Evolutionary conservation across 257 asterid species (phyloP), one percentile per base, ranked within the genome.

Genomic region (Capsicum rhomboideum): DNA sequence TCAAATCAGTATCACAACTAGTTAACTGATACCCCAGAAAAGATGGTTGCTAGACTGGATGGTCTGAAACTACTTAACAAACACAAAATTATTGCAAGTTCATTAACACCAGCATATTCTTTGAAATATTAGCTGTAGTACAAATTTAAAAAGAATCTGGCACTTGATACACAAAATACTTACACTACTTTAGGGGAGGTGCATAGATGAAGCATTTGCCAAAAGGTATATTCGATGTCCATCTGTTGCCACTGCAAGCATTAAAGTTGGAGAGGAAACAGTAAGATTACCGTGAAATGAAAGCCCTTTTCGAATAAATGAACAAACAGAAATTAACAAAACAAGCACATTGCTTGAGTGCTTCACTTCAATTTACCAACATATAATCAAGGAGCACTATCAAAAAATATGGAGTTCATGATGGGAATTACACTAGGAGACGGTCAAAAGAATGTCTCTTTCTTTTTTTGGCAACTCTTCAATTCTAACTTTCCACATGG

Each of bases 201-300:
- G 93, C 99, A 97, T 74, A 97, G 91, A 89, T 97, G 90, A 84
- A 97, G 97, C 99, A 97, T 97, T 91, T 95, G 99, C 99, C 99
- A 97, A 91, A 97, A 95, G 37, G 99, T 93, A 88, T 97, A 97
- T 87, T 97, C 99, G 82, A 94, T 86, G 84, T 97, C 99, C 99
- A 97, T 97, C 88, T 97, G 99, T 89, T 93, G 99, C 98, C 99
- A 95, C 99, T 97, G 91, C 89, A 89, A 49, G 54, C 64, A 81
- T 83, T 61, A 53, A 80, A 37, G 56, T 72, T 78, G 69, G 29
- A 84, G 44, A 40, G 58, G 23, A 83, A 50, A 28, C 81, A 77
- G 37, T 77, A 1, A 26, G 40, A 20, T 75, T 75, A 49, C 63
- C 10, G 8, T 34, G 78, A 18, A 34, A 34, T 37, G 78, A 34